These are phyloP conservation scores for Brassica incana DNA, from an alignment of 345 rosid species.

Conservation along the genomic window DNA sequence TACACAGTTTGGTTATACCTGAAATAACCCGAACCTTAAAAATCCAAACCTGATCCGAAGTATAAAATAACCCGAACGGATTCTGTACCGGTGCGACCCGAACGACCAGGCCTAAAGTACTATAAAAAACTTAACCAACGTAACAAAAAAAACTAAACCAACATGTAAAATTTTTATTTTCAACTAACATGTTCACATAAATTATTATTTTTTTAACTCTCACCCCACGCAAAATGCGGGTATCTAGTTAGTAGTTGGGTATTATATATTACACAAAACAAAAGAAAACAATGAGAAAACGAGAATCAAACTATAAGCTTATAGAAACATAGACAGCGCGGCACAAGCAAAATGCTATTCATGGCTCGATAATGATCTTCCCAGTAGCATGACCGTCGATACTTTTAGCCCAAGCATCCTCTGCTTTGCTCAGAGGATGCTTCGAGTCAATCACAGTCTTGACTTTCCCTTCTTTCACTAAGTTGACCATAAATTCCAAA, in stretches of 20 bases:
- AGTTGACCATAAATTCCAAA: constrained; percentile 48
- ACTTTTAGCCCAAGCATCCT: constrained; percentile 75
- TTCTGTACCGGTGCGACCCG: no score
- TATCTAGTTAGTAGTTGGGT: background rate
- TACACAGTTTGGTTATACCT: no score
- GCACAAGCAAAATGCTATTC: background rate
- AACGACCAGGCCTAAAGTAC: no score
- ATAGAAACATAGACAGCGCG: background rate
- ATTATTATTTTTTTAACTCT: no score
- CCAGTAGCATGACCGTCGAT: constrained; percentile 76
- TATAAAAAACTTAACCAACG: no score
- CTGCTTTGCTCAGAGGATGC: constrained; percentile 58
- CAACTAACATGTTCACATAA: no score
- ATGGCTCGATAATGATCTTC: constrained; percentile 65
- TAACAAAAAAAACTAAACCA: no score
- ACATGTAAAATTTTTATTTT: no score
- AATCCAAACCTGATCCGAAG: no score
- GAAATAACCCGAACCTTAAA: no score
- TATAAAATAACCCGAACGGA: no score
- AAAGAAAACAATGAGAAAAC: background rate
- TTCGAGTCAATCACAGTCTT: constrained; percentile 64
- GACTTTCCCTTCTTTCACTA: constrained; percentile 64
- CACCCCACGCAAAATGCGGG: no score
- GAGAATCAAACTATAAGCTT: background rate
- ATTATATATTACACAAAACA: background rate